Evolutionary conservation across 108 stramenopile species (phyloP), one percentile per base, ranked within the genome.

Genomic region (Schizochytrium sp.): DNA sequence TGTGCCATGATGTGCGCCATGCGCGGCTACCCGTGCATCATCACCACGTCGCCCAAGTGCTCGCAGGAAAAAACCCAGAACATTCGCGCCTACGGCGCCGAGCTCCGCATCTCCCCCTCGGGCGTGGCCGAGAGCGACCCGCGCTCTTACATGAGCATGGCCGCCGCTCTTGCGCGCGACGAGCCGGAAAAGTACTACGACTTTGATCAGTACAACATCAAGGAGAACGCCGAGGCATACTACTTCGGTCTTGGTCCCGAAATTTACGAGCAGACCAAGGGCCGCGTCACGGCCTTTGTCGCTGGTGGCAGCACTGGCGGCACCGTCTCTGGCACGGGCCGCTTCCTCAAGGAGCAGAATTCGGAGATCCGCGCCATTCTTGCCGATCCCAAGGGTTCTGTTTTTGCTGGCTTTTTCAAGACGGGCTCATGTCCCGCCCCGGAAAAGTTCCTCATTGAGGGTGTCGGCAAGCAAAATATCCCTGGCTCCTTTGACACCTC

Each of bases 11-110:
- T 92, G 58, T 94, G 95, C 72, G 92, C 93, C 18, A 91, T 93
- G 43, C 94, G 95, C 5, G 97, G 96, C 18, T 97, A 96, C 91
- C 91, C 91, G 8, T 97, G 94, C 90, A 93, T 95, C 44, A 93
- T 94, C 83, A 92, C 91, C 90, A 96, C 89, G 58, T 72, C 72
- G 51, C 25, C 44, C 51, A 89, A 89, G 89, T 89, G 89, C 58
- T 51, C 47, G 23, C 19, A 58, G 23, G 89, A 89, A 43, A 89
- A 89, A 76, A 58, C 5, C 6, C 60, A 5, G 5, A 23, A 29
- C 89, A 89, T 89, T 55, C 48, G 45, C 41, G 76, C 89, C n/a
- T 71, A 89, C 57, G 89, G 89, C 28, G 89, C 89, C 19, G 48
- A 63, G 55, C 89, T 89, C 16, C 43, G 25, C 47, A 59, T 89